Evolutionary conservation across 2,329 filamentous ascomycete genomes (phyloP).

Genomic region (Ophiostoma perfectum): DNA sequence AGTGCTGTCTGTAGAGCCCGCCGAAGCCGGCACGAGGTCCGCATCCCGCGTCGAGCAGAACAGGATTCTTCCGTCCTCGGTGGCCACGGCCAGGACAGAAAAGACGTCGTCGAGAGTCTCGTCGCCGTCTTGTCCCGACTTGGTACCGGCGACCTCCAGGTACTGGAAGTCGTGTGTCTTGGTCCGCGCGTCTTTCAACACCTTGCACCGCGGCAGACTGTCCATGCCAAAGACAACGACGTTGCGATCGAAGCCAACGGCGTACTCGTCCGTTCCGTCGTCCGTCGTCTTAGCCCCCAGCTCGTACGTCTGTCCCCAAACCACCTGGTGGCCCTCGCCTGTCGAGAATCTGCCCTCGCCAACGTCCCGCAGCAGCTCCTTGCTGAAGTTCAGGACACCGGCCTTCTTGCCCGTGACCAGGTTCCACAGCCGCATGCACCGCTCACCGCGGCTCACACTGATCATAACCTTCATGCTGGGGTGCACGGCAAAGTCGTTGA

Average conservation of each 20-base stretch:
- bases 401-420: constrained; percentile 94
- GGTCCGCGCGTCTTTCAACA: constrained; percentile 61
- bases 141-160: constrained; percentile 47
- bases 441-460: constrained; percentile 82
- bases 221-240: constrained; percentile 83
- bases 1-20: constrained; percentile 11
- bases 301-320: constrained; percentile 52
- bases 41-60: constrained; percentile 67
- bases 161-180: constrained; percentile 84
- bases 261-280: constrained; percentile 72
- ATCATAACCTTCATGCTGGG: constrained; percentile 97
- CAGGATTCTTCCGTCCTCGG: constrained; percentile 81
- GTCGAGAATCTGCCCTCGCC: constrained; percentile 67
- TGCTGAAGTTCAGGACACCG: constrained; percentile 79
- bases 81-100: constrained; percentile 67
- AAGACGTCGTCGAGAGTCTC: constrained; percentile 22
- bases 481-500: constrained; percentile 93
- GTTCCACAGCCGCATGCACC: constrained; percentile 92
- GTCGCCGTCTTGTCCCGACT: constrained; percentile 33
- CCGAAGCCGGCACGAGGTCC: constrained; percentile 36
- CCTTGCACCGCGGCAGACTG: constrained; percentile 69
- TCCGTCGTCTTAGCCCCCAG: constrained; percentile 39
- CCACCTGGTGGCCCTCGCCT: constrained; percentile 76
- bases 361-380: constrained; percentile 64
- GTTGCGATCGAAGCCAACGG: constrained; percentile 82